A percentile compares a stretch with the other conserved stretches of the same genome.
Evolutionary conservation across 148 eudicot species (phyloP).

Genomic region (Linanthus parryae): DNA sequence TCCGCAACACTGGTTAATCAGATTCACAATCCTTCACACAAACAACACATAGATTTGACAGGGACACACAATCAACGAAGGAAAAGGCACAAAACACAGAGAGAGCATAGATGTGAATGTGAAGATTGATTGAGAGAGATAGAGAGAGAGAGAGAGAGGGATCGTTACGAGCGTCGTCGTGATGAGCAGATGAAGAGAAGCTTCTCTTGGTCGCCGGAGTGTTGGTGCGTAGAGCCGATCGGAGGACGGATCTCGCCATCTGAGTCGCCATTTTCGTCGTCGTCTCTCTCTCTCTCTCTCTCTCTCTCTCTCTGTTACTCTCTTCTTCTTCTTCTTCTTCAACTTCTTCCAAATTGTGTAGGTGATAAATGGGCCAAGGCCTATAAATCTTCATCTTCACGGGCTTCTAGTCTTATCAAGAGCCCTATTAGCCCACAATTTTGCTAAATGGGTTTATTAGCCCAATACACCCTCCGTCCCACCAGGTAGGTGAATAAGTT

Average conservation of each 20-base stretch:
- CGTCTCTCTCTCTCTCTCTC: constrained; percentile 5
- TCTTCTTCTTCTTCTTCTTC: neutral
- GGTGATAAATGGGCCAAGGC: no score
- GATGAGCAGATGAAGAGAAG: constrained; percentile 9
- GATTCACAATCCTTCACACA: no score
- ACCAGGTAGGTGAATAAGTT: no score
- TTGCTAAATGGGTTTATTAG: no score
- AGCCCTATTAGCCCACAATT: no score
- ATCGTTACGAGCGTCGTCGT: constrained; percentile 14
- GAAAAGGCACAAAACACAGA: no score
- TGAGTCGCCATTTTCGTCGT: constrained; percentile 5
- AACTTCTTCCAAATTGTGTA: no score
- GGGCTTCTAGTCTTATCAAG: no score
- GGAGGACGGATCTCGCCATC: constrained; percentile 5
- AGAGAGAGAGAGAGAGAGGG: neutral
- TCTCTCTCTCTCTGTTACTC: neutral
- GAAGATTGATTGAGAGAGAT: neutral
- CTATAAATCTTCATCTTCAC: no score
- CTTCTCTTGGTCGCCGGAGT: constrained; percentile 4
- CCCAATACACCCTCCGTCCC: no score
- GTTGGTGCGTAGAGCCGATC: neutral
- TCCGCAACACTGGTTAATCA: neutral
- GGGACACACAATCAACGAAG: no score
- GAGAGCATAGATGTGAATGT: neutral
- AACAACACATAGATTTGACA: no score